Evolutionary conservation across 768 basidiomycete species (phyloP).

Genomic region (Rhodocollybia butyracea): DNA sequence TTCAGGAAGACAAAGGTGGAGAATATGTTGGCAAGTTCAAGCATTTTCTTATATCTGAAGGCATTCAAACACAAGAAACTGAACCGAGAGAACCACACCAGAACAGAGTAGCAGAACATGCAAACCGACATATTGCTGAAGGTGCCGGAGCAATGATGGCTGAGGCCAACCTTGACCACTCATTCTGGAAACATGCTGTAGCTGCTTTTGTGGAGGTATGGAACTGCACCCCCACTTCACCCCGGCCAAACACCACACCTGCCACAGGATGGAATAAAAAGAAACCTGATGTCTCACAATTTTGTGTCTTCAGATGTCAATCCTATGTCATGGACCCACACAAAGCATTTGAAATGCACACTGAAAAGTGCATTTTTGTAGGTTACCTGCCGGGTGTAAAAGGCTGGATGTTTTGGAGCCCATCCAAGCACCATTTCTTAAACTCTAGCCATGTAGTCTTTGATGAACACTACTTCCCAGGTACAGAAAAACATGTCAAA

Average conservation of each 20-base stretch:
- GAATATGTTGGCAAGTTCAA: constrained; percentile 12
- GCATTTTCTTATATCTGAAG: constrained; percentile 5
- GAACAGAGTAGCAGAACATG: constrained; percentile 24
- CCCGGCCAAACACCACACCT: constrained; percentile 9
- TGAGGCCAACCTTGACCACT: constrained; percentile 13
- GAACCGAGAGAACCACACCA: too few relatives aligned
- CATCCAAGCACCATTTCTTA: constrained; percentile 21
- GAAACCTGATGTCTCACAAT: constrained; percentile 21
- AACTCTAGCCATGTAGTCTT: constrained; percentile 27
- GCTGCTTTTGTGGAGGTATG: constrained; percentile 17
- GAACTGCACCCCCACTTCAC: constrained; percentile 15
- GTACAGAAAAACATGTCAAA: constrained; percentile 7
- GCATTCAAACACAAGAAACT: constrained; percentile 20
- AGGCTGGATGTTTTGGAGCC: constrained; percentile 33
- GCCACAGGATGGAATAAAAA: not conserved
- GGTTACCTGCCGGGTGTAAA: constrained; percentile 30
- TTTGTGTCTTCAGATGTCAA: constrained; percentile 34
- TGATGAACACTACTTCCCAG: constrained; percentile 29
- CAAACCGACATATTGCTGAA: constrained; percentile 21
- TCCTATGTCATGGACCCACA: constrained; percentile 36
- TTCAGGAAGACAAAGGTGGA: constrained; percentile 11
- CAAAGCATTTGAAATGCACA: constrained; percentile 22
- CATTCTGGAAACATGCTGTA: constrained; percentile 22
- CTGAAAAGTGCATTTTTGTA: constrained; percentile 32
- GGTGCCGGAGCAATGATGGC: constrained; percentile 20